Evolutionary conservation across 1,284 basidiomycete genomes (phyloP).

Genomic region (Vanrija sp.): DNA sequence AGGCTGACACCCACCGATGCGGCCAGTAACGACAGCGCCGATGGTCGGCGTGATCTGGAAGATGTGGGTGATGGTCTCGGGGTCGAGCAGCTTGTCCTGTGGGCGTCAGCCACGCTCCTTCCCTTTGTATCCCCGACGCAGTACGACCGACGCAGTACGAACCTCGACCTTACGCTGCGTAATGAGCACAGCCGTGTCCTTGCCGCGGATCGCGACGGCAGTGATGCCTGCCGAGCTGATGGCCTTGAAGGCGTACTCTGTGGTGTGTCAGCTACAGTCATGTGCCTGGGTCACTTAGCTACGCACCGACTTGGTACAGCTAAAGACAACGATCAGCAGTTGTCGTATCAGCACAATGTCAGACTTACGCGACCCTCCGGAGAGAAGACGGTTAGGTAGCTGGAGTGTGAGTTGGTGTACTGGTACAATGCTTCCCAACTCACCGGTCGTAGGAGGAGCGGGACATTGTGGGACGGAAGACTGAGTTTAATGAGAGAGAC

Average conservation of each 20-base stretch:
- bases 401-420: conserved; percentile 20
- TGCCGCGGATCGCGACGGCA: conserved; percentile 85
- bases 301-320: conserved; percentile 90
- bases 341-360: background rate
- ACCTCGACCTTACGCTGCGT: conserved; percentile 99
- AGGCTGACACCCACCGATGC: conserved; percentile 63
- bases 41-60: conserved; percentile 96
- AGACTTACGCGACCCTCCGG: conserved; percentile 50
- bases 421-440: background rate
- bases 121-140: background rate
- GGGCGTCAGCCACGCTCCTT: background rate
- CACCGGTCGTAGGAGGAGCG: conserved; percentile 49
- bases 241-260: conserved; percentile 99
- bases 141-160: conserved; percentile 39
- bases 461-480: conserved; percentile 29
- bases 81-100: conserved; percentile 96
- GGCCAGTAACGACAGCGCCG: conserved; percentile 95
- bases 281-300: background rate
- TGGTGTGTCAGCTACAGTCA: background rate
- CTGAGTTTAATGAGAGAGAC: background rate
- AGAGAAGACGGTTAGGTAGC: conserved; percentile 53
- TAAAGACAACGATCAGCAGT: conserved; percentile 13
- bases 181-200: conserved; percentile 90
- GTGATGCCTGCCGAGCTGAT: conserved; percentile 96
- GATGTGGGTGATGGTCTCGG: conserved; percentile 89